These are phyloP conservation scores for Scutellaria galericulata DNA, from an alignment of 257 asterid genomes.

Conservation along the genomic window DNA sequence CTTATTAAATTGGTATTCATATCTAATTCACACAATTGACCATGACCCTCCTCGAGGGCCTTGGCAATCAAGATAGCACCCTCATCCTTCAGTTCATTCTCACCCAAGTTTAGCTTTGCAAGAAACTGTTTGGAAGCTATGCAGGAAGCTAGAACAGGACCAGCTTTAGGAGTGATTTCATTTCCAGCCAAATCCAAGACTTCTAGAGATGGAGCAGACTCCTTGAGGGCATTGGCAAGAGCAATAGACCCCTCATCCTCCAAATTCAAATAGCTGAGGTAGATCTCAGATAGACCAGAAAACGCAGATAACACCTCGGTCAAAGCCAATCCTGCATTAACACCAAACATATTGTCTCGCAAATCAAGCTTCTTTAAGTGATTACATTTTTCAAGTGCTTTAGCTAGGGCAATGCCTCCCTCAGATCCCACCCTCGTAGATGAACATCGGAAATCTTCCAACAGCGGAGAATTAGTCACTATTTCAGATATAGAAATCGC, in stretches of 20 bases:
- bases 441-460: slow-evolving; percentile 86
- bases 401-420: slow-evolving; percentile 79
- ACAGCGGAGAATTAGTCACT: slow-evolving; percentile 57
- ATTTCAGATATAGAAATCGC: slow-evolving; percentile 77
- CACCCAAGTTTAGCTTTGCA: slow-evolving; percentile 64
- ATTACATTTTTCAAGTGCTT: slow-evolving; percentile 65
- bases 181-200: slow-evolving; percentile 93
- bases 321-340: slow-evolving; percentile 76
- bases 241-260: slow-evolving; percentile 84
- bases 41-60: slow-evolving; percentile 85
- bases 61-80: slow-evolving; percentile 88
- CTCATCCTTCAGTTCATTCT: slow-evolving; percentile 90
- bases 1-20: slow-evolving; percentile 73
- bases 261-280: slow-evolving; percentile 85
- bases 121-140: slow-evolving; percentile 75
- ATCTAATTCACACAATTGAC: slow-evolving; percentile 74
- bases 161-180: slow-evolving; percentile 81
- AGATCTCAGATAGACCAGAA: slow-evolving; percentile 65
- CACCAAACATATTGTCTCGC: slow-evolving; percentile 91
- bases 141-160: slow-evolving; percentile 76
- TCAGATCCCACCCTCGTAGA: slow-evolving; percentile 84
- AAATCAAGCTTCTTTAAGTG: slow-evolving; percentile 77
- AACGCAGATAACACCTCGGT: slow-evolving; percentile 57
- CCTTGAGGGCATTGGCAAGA: slow-evolving; percentile 69
- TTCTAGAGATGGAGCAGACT: slow-evolving; percentile 70